These are phyloP conservation scores for Collybia mongolica DNA, from an alignment of 768 basidiomycete species.

Conservation along the genomic window DNA sequence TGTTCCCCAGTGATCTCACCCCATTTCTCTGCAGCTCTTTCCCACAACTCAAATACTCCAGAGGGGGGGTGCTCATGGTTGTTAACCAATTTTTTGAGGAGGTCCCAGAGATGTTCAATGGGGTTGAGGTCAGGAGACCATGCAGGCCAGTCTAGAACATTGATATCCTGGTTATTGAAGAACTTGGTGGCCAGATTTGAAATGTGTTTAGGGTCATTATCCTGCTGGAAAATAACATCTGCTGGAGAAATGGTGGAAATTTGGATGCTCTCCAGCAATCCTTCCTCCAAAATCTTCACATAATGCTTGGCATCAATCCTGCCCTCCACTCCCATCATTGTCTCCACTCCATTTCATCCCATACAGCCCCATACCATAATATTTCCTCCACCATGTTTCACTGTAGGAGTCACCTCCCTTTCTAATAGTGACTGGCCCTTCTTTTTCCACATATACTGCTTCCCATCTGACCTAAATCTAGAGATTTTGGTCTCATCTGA, in stretches of 20 bases:
- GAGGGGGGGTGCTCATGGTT: too few relatives aligned
- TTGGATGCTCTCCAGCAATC: conserved; percentile 3
- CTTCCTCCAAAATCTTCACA: conserved; percentile 1
- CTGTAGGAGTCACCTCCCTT: conserved; percentile 19
- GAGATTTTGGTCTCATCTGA: conserved; percentile 33
- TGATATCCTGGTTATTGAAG: conserved; percentile 25
- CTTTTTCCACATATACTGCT: conserved; percentile 25
- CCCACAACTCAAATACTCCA: not conserved
- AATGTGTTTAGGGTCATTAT: conserved; percentile 8
- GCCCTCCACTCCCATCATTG: conserved; percentile 6
- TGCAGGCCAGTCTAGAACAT: conserved; percentile 28
- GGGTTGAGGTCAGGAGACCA: conserved; percentile 33
- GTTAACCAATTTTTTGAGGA: conserved; percentile 8
- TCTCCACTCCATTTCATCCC: conserved; percentile 1
- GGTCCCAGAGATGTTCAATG: conserved; percentile 30
- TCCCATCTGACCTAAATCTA: conserved; percentile 29
- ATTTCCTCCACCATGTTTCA: conserved; percentile 34
- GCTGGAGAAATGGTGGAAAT: not conserved
- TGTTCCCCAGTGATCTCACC: not conserved
- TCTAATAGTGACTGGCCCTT: conserved; percentile 22
- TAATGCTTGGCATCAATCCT: conserved; percentile 9
- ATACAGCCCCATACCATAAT: conserved; percentile 37
- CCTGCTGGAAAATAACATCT: conserved; percentile 11
- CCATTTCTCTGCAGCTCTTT: not conserved
- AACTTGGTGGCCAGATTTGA: conserved; percentile 10